Base-by-base conservation (phyloP, 768 basidiomycete species). In the Auriculariales sp. region DNA sequence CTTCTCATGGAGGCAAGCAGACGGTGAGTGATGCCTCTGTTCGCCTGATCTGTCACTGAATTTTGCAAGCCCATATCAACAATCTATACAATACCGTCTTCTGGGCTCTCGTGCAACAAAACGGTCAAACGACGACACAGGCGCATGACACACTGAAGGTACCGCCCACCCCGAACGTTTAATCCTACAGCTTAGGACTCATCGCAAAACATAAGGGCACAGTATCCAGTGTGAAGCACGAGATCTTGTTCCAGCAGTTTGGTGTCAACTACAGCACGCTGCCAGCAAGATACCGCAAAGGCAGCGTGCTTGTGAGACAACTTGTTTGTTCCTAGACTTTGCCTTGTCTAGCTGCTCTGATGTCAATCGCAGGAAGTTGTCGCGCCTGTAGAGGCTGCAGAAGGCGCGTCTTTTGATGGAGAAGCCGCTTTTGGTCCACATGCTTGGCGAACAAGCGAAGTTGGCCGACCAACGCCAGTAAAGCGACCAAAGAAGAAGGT, bases 51-150 rank as follows among this genome's bases (percentile, higher is more conserved):
- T 35, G 29, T 22, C 44, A 47, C 19, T 44, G 9, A 30, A 28
- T 28, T n/a, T n/a, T 47, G 14, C 6, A 22, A 97, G 93, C 95
- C 0, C 95, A 99, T 61, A 84, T 98, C 61, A 99, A 99, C 61
- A 99, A 99, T 61, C 67, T 99, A 22, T 93, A 98, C 68, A 99
- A 99, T 59, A 97, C 95, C 0, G 71, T 69, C 0, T 99, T 98
- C 60, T 98, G 94, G 95, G 86, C 91, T 0, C 74, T 99, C 29
- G 79, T 98, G 0, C 81, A 82, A 36, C 73, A 86, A 57, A 85
- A 81, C n/a, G 83, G 81, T 0, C 69, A 85, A 61, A 79, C 78
- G 1, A 79, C 82, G 1, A 71, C 79, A 2, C 76, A 93, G 52
- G 94, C 94, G 1, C 88, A 97, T 60, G 75, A 78, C 27, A 77